Conservation (phyloP, 2,329 filamentous ascomycete genomes). For the Xylariaceae sp. region DNA sequence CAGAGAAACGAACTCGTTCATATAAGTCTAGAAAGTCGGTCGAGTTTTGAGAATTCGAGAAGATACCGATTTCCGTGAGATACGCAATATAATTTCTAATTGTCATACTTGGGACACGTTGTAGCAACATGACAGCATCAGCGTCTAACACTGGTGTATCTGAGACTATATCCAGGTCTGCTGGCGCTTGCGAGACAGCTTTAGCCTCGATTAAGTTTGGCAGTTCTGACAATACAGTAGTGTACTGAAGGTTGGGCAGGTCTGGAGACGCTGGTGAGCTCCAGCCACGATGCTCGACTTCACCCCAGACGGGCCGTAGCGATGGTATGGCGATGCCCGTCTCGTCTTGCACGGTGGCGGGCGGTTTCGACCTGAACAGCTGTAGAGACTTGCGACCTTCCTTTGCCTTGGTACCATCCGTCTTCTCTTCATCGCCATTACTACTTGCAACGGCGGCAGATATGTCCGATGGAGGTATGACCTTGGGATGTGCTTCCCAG, state of each 20-base stretch:
- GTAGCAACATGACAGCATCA: constrained; percentile 72
- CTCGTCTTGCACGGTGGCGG: constrained; percentile 45
- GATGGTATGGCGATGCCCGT: constrained; percentile 55
- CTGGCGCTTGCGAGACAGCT: constrained; percentile 82
- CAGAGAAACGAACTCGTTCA: constrained; percentile 85
- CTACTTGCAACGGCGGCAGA: constrained; percentile 24
- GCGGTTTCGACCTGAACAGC: constrained; percentile 44
- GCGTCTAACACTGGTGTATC: constrained; percentile 62
- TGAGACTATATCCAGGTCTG: constrained; percentile 48
- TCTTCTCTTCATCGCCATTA: constrained; percentile 11
- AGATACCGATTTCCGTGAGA: constrained; percentile 70
- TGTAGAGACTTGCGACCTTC: constrained; percentile 30
- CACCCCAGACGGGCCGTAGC: constrained; percentile 71
- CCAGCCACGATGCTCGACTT: constrained; percentile 89
- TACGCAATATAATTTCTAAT: constrained; percentile 80
- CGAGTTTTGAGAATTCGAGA: constrained; percentile 48
- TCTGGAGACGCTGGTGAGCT: constrained; percentile 77
- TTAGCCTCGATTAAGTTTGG: constrained; percentile 91
- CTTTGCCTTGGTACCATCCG: constrained; percentile 10
- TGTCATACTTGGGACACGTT: constrained; percentile 72
- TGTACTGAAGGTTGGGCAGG: constrained; percentile 82
- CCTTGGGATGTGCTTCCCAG: constrained; percentile 75
- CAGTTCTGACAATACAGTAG: constrained; percentile 79
- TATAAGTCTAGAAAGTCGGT: constrained; percentile 76
- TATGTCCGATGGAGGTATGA: constrained; percentile 46